Evolutionary conservation across 306 rosid species (phyloP), one percentile per base, ranked within the genome.

Genomic region (Rubus idaeus): DNA sequence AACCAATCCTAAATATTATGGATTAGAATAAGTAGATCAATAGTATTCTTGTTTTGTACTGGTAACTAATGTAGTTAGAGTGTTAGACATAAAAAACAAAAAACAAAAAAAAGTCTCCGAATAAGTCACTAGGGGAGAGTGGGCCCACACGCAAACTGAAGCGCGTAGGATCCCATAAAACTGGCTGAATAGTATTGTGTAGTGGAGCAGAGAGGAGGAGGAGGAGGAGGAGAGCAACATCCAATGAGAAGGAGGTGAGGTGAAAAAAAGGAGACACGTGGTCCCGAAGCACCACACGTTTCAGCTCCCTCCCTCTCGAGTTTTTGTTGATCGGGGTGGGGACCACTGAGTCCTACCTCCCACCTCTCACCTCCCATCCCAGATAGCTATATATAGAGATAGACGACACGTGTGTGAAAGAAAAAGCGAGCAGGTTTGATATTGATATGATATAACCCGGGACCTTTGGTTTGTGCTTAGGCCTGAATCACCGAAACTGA

Each of bases 261-360:
- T 60, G 64, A 52, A n/a, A 75, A 52, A 26, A 51, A 58, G 18
- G 42, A 6, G 76, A 71, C 75, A 49, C 70, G 70, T 75, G 83
- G 89, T 50, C 77, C 85, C 89, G 64, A 10, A 23, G 42, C 39
- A 35, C 58, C 83, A 82, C 88, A 84, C 78, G 83, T 66, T 70
- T 64, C 74, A 23, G 68, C 14, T 65, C 23, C 49, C 35, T 23
- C 26, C 26, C 26, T 23, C 26, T 23, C 26, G 0, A 23, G 26
- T 40, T 77, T 81, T 80, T 35, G 17, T 57, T 17, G n/a, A 45
- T 1, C 11, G 4, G 21, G 4, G 41, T 11, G 26, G 79, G 92
- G 90, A 60, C 90, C 75, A 73, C 10, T 0, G 18, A 21, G 1
- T 12, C 65, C 49, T 45, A 62, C 40, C 18, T 14, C 9, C 23